Percentiles rank a stretch among this genome's conserved stretches.
Conservation (phyloP, 208 protist species). For the Phytomonas serpens region DNA sequence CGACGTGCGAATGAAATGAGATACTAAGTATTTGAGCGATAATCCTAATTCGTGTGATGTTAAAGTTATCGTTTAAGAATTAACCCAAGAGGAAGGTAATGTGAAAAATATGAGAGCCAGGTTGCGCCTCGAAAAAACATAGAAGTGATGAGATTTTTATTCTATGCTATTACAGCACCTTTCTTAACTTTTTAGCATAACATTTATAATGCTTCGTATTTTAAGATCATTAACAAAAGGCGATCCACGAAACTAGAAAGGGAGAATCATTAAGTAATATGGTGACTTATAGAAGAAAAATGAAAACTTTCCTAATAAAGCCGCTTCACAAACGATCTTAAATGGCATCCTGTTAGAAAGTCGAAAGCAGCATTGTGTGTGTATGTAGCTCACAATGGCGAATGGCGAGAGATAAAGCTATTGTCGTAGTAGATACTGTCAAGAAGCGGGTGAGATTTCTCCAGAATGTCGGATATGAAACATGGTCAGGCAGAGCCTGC, state of each 20-base stretch:
- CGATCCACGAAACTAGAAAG: conserved; percentile 1
- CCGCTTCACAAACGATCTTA: not conserved
- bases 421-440: conserved; percentile 29
- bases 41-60: not conserved
- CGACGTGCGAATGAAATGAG: not conserved
- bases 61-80: not conserved
- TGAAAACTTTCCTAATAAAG: not conserved
- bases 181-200: no score
- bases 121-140: not conserved
- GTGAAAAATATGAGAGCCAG: not conserved
- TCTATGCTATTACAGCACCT: not conserved
- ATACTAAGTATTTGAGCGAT: not conserved
- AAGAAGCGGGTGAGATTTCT: conserved; percentile 65
- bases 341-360: conserved; percentile 23
- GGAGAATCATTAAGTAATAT: not conserved
- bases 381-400: conserved; percentile 61
- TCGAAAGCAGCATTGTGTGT: conserved; percentile 38
- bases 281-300: conserved; percentile 3
- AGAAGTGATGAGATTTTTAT: not conserved
- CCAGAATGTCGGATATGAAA: conserved; percentile 64
- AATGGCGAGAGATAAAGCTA: conserved; percentile 39
- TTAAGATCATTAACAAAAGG: conserved; percentile 5
- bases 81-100: not conserved
- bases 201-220: not conserved
- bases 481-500: conserved; percentile 57